Percentiles rank a stretch among this genome's conserved stretches.
Conservation (phyloP, 176 grass and related monocot species). For the Ananas comosus region DNA sequence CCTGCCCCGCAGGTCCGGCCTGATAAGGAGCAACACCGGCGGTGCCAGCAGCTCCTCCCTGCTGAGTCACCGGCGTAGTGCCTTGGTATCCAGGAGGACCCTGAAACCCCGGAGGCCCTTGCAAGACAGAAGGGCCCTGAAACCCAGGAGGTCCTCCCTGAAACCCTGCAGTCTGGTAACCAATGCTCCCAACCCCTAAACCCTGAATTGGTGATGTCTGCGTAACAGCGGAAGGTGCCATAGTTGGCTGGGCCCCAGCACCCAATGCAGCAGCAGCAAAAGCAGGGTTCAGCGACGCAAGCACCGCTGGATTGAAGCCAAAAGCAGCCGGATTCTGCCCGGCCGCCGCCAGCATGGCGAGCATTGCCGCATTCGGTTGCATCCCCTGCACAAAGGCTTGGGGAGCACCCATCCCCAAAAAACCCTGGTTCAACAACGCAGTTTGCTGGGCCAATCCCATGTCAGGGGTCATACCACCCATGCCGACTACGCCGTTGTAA, state of each 20-base stretch:
- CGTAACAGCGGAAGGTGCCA: conserved; percentile 19
- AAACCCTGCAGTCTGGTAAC: conserved; percentile 44
- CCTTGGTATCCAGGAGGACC: conserved; percentile 47
- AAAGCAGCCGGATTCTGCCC: conserved; percentile 71
- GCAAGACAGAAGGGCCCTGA: conserved; percentile 78
- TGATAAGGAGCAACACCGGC: conserved; percentile 53
- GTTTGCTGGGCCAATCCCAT: conserved; percentile 51
- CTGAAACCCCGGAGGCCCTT: conserved; percentile 84
- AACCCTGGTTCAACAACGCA: conserved; percentile 32
- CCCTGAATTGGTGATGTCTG: conserved; percentile 37
- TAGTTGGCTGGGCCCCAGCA: conserved; percentile 33
- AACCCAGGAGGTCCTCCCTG: conserved; percentile 49
- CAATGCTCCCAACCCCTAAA: conserved; percentile 51
- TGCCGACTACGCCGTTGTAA: conserved; percentile 45
- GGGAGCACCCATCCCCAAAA: conserved; percentile 49
- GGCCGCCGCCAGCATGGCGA: conserved; percentile 81
- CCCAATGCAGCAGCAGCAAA: conserved; percentile 79
- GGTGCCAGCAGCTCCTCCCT: conserved; percentile 25
- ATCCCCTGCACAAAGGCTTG: conserved; percentile 39
- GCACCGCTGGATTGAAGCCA: conserved; percentile 48
- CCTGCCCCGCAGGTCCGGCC: conserved; percentile 41
- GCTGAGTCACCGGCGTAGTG: conserved; percentile 23
- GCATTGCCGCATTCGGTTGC: conserved; percentile 79
- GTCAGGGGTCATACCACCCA: conserved; percentile 34
- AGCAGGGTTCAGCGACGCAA: conserved; percentile 75